Percentiles rank a stretch among this genome's conserved stretches.
phyloP scores from a whole-genome alignment of 148 eudicot genomes.

The Oxyria digyna region DNA sequence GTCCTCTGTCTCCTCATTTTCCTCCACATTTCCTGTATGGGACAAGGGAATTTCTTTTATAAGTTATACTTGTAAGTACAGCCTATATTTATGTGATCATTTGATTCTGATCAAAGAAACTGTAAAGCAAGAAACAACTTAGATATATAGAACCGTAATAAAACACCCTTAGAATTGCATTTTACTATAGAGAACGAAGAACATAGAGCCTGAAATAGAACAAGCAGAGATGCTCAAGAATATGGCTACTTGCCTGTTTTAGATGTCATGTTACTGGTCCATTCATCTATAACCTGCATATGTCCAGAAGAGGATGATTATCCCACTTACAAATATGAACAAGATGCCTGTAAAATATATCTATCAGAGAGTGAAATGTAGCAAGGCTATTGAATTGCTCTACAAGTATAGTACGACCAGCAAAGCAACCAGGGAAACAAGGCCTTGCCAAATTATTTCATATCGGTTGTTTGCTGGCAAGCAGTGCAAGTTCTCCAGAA shows the following conservation, averaged over 20 bases:
- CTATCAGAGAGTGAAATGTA: slow-evolving; percentile 13
- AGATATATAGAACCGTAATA: not conserved
- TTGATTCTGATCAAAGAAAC: not conserved
- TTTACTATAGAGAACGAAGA: not conserved
- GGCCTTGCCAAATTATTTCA: slow-evolving; percentile 23
- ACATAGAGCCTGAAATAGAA: not conserved
- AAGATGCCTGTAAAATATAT: not conserved
- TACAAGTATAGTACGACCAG: slow-evolving; percentile 16
- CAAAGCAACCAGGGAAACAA: slow-evolving; percentile 13
- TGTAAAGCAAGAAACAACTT: not conserved
- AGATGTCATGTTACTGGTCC: slow-evolving; percentile 9
- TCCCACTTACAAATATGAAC: not conserved
- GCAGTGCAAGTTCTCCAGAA: slow-evolving; percentile 48
- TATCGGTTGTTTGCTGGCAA: slow-evolving; percentile 90
- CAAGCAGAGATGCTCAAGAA: not conserved
- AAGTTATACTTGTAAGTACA: slow-evolving; percentile 9
- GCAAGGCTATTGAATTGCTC: slow-evolving; percentile 15
- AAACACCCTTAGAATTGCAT: not conserved
- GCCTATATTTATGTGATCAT: not conserved
- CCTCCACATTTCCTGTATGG: slow-evolving; percentile 28
- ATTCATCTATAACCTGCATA: slow-evolving; percentile 11
- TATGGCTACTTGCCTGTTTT: slow-evolving; percentile 7
- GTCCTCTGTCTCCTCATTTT: slow-evolving; percentile 37
- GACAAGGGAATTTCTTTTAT: not conserved
- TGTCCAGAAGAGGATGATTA: not conserved